These are phyloP conservation scores for Fusarium foetens DNA, from an alignment of 2,329 filamentous ascomycete genomes.

Conservation along the genomic window DNA sequence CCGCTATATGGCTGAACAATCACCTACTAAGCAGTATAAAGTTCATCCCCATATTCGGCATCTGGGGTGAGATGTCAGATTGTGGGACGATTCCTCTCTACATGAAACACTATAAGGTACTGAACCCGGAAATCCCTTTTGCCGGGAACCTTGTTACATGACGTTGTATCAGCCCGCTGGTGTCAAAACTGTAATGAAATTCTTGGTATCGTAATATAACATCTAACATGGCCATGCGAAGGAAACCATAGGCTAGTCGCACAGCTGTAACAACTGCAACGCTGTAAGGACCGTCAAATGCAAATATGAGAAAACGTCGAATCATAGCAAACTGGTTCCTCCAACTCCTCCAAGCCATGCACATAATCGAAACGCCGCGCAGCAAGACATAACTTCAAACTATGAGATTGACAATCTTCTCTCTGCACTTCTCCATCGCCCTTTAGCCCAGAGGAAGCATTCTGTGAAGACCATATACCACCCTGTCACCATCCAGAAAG, in stretches of 20 bases:
- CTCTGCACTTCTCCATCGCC: constrained; percentile 46
- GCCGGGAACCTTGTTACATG: constrained; percentile 27
- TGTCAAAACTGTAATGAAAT: constrained; percentile 11
- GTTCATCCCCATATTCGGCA: background rate
- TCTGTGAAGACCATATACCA: constrained; percentile 62
- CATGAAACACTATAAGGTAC: constrained; percentile 34
- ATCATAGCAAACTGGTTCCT: background rate
- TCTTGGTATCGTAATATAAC: constrained; percentile 38
- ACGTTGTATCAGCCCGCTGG: constrained; percentile 10
- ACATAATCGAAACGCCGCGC: constrained; percentile 4
- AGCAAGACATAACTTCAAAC: background rate
- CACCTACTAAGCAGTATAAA: background rate
- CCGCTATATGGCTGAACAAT: constrained; percentile 19
- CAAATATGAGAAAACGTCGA: constrained; percentile 9
- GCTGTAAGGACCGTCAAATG: constrained; percentile 24
- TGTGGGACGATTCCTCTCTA: constrained; percentile 26
- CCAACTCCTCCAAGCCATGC: constrained; percentile 10
- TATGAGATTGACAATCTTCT: constrained; percentile 36
- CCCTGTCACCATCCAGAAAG: constrained; percentile 61
- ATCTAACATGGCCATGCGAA: constrained; percentile 14
- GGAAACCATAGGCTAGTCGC: constrained; percentile 1
- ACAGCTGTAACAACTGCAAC: constrained; percentile 12
- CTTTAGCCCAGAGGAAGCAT: constrained; percentile 53
- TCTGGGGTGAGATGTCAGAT: background rate
- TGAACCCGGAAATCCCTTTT: constrained; percentile 18